Conservation (phyloP, 371 early-diverging fungal genomes). For the Haplosporangium sp. region DNA sequence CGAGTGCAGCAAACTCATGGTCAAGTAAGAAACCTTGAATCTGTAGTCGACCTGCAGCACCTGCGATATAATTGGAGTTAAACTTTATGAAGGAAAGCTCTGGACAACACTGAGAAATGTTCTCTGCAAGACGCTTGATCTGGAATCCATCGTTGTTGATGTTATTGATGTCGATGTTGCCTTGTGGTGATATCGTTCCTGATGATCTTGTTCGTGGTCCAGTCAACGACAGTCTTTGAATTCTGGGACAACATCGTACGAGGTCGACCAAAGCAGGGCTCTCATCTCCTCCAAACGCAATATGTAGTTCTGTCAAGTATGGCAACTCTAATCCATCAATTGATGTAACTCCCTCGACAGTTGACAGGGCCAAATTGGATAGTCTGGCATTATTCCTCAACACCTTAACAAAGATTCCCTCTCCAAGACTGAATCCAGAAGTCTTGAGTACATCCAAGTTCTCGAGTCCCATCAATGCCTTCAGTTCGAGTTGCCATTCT, state of each 20-base stretch:
- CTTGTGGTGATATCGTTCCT: slow-evolving; percentile 1
- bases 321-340: slow-evolving; percentile 42
- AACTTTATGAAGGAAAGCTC: slow-evolving; percentile 30
- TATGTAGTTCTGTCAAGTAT: slow-evolving; percentile 32
- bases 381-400: slow-evolving; percentile 44
- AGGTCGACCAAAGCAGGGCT: slow-evolving; percentile 42
- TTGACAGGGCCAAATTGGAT: slow-evolving; percentile 31
- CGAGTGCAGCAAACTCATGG: slow-evolving; percentile 19
- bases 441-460: slow-evolving; percentile 41
- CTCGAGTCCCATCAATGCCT: slow-evolving; percentile 32
- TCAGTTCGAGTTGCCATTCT: slow-evolving; percentile 36
- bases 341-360: slow-evolving; percentile 41
- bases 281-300: slow-evolving; percentile 34
- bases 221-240: slow-evolving; percentile 31
- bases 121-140: slow-evolving; percentile 25
- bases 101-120: slow-evolving; percentile 40
- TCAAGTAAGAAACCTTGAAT: slow-evolving; percentile 22
- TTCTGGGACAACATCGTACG: slow-evolving; percentile 34
- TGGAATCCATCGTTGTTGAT: slow-evolving; percentile 10
- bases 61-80: slow-evolving; percentile 10
- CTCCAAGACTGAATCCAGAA: slow-evolving; percentile 43
- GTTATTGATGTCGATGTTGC: slow-evolving; percentile 10
- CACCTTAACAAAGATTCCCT: slow-evolving; percentile 48
- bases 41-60: background rate
- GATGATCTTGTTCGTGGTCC: slow-evolving; percentile 28